Evolutionary conservation across 1,284 basidiomycete species (phyloP).

Genomic region (Cutaneotrichosporon mucoides): DNA sequence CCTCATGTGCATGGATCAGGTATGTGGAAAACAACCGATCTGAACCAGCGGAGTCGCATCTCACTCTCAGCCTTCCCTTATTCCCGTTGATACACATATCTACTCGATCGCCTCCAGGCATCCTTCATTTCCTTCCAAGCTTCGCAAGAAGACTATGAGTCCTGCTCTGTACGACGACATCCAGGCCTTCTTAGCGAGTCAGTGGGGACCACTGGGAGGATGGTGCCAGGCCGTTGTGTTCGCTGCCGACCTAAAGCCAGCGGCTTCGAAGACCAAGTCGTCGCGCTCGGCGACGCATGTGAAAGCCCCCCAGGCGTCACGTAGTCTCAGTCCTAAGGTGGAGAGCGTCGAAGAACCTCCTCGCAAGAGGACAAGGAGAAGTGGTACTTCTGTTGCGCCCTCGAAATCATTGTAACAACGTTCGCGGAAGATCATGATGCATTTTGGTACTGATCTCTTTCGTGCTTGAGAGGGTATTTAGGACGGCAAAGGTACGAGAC

Average conservation of each 20-base stretch:
- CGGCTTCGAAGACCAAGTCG: too few relatives aligned
- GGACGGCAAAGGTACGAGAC: not conserved
- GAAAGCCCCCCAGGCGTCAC: too few relatives aligned
- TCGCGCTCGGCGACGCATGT: too few relatives aligned
- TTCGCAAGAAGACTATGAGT: slow-evolving; percentile 59
- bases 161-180: slow-evolving; percentile 74
- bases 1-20: slow-evolving; percentile 92
- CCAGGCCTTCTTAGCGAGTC: slow-evolving; percentile 58
- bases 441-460: not conserved
- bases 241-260: slow-evolving; percentile 20
- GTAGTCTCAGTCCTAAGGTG: too few relatives aligned
- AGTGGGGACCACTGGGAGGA: slow-evolving; percentile 82
- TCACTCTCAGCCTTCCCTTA: slow-evolving; percentile 62
- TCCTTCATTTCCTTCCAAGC: slow-evolving; percentile 61
- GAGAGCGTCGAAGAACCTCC: too few relatives aligned
- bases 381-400: too few relatives aligned
- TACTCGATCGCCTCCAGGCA: slow-evolving; percentile 79
- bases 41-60: not conserved
- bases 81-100: slow-evolving; percentile 91
- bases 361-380: too few relatives aligned
- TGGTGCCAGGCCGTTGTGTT: slow-evolving; percentile 82
- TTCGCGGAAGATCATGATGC: not conserved
- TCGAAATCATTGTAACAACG: too few relatives aligned
- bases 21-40: slow-evolving; percentile 35
- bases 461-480: slow-evolving; percentile 3